Evolutionary conservation across 2,329 filamentous ascomycete species (phyloP).

Genomic region (Paecilomyces dactylethromorphus): DNA sequence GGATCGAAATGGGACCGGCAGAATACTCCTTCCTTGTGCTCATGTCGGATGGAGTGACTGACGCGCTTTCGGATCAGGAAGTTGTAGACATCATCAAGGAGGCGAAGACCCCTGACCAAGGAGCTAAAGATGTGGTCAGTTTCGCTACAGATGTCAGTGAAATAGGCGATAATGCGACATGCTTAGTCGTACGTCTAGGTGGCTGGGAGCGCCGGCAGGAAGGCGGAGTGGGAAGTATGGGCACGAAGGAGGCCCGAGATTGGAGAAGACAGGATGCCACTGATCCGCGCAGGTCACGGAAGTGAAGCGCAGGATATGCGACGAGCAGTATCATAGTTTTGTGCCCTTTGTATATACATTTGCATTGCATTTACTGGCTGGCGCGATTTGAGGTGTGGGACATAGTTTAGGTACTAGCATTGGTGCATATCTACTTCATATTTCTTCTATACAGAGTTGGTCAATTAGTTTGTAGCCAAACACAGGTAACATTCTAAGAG

Average conservation of each 20-base stretch:
- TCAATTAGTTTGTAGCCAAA: not conserved
- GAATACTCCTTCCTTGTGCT: conserved; percentile 87
- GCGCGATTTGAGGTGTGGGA: not conserved
- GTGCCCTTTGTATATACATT: conserved; percentile 8
- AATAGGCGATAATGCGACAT: conserved; percentile 59
- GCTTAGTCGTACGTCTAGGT: conserved; percentile 55
- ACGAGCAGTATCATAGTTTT: conserved; percentile 2
- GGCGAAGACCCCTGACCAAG: conserved; percentile 82
- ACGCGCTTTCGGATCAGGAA: conserved; percentile 82
- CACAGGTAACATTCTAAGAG: no score
- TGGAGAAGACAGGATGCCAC: conserved; percentile 72
- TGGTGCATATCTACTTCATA: not conserved
- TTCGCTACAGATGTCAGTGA: conserved; percentile 80
- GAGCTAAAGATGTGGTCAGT: conserved; percentile 67
- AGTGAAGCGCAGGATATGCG: conserved; percentile 16
- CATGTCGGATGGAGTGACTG: conserved; percentile 82
- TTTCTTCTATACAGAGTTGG: not conserved
- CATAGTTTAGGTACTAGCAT: not conserved
- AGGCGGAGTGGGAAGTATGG: conserved; percentile 79
- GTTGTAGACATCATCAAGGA: conserved; percentile 96
- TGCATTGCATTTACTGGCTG: not conserved
- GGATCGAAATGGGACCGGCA: conserved; percentile 70
- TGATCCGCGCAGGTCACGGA: conserved; percentile 68
- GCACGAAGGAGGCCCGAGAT: conserved; percentile 86
- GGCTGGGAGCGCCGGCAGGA: conserved; percentile 62